These are phyloP conservation scores for Cyberlindnera maclurae DNA, from an alignment of 805 yeast genomes.

Conservation along the genomic window DNA sequence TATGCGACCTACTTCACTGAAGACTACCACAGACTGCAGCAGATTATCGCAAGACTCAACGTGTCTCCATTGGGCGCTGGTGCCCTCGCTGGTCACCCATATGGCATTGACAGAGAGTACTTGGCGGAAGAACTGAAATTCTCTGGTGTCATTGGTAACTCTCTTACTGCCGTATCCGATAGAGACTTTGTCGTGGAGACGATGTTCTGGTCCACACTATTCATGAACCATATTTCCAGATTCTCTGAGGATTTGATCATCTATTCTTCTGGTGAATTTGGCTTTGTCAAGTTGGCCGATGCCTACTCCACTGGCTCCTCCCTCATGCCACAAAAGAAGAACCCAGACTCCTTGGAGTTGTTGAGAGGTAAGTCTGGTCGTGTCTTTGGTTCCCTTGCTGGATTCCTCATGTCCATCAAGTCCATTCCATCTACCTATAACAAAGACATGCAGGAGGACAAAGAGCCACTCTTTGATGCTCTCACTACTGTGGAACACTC, in stretches of 20 bases:
- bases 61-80: constrained; percentile 93
- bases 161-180: constrained; percentile 94
- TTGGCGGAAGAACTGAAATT: constrained; percentile 79
- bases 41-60: constrained; percentile 77
- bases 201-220: constrained; percentile 89
- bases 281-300: constrained; percentile 87
- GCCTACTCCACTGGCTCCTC: constrained; percentile 98
- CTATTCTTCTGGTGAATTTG: constrained; percentile 96
- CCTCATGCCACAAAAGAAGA: constrained; percentile 98
- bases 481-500: constrained; percentile 91
- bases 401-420: constrained; percentile 92
- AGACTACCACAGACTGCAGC: constrained; percentile 78
- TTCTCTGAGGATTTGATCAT: constrained; percentile 92
- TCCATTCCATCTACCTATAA: constrained; percentile 98
- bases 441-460: constrained; percentile 98
- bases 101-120: constrained; percentile 94
- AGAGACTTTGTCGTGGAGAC: constrained; percentile 96
- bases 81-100: constrained; percentile 98
- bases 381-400: constrained; percentile 90
- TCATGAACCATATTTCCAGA: constrained; percentile 93
- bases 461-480: constrained; percentile 95
- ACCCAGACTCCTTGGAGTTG: constrained; percentile 93
- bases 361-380: constrained; percentile 97
- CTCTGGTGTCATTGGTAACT: constrained; percentile 84
- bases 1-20: constrained; percentile 93